A percentile compares a stretch with the other conserved stretches of the same genome.
Conservation (phyloP, 495 filamentous ascomycete species). For the Xeromyces bisporus region DNA sequence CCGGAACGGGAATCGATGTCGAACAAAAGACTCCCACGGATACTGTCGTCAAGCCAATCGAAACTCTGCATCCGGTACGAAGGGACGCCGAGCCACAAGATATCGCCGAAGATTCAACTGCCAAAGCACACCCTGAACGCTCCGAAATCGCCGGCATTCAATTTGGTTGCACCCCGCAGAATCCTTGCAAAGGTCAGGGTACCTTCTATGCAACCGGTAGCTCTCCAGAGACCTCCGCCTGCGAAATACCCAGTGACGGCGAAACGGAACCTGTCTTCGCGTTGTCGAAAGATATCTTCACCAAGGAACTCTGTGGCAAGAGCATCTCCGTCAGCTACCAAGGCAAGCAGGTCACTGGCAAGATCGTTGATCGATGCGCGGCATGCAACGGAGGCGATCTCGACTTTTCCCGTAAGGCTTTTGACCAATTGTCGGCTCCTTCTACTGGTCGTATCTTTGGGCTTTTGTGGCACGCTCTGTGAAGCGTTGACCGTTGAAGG, state of each 20-base stretch:
- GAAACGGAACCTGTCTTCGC: constrained; percentile 27
- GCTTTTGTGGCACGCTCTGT: constrained; percentile 23
- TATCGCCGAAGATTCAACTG: too few relatives aligned
- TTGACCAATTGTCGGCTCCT: constrained; percentile 16
- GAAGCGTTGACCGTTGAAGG: constrained; percentile 12
- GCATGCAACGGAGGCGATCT: constrained; percentile 37
- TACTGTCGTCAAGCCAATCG: too few relatives aligned
- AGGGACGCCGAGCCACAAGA: too few relatives aligned
- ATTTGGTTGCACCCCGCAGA: too few relatives aligned
- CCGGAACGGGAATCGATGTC: too few relatives aligned
- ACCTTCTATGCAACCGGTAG: constrained; percentile 34
- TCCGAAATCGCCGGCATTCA: too few relatives aligned
- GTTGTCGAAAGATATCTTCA: constrained; percentile 35
- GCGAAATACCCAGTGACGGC: constrained; percentile 28
- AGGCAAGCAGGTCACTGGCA: constrained; percentile 38
- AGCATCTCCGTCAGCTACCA: constrained; percentile 40
- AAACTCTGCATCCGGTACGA: too few relatives aligned
- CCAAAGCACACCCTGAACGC: too few relatives aligned
- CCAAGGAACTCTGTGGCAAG: constrained; percentile 47
- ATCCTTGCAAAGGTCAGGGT: constrained; percentile 23
- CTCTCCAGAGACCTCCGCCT: constrained; percentile 20
- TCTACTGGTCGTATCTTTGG: constrained; percentile 15
- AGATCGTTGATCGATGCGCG: constrained; percentile 59
- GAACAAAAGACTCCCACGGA: too few relatives aligned
- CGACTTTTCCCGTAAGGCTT: constrained; percentile 30